These are phyloP conservation scores for Mytilinidion resinicola DNA, from an alignment of 495 filamentous ascomycete species.

Conservation along the genomic window DNA sequence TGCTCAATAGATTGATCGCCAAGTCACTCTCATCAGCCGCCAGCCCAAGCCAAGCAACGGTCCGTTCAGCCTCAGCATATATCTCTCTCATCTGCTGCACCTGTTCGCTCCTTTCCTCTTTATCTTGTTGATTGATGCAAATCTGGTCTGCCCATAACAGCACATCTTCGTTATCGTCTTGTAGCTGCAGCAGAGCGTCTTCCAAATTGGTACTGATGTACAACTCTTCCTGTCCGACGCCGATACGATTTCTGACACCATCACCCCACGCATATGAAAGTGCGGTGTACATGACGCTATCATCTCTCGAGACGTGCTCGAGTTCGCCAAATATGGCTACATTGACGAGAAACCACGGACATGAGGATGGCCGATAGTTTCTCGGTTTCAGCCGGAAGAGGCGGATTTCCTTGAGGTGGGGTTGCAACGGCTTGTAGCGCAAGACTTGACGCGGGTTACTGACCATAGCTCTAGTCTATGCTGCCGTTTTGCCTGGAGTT, in stretches of 20 bases:
- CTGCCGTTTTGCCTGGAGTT: too few relatives aligned
- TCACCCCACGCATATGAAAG: conserved; percentile 15
- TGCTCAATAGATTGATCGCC: background rate
- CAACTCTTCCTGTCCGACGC: background rate
- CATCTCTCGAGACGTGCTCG: background rate
- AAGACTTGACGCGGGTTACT: too few relatives aligned
- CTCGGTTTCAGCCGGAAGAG: too few relatives aligned
- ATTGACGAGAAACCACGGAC: too few relatives aligned
- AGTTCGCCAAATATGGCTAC: background rate
- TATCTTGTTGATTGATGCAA: conserved; percentile 16
- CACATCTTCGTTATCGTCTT: background rate
- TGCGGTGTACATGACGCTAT: background rate
- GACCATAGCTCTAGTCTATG: too few relatives aligned
- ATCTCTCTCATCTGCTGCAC: conserved; percentile 11
- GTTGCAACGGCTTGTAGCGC: too few relatives aligned
- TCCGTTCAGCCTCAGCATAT: background rate
- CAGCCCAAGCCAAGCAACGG: conserved; percentile 9
- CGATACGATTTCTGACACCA: background rate
- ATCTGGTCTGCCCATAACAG: conserved; percentile 11
- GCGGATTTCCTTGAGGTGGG: too few relatives aligned
- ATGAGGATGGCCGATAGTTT: too few relatives aligned
- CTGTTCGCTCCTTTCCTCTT: conserved; percentile 4
- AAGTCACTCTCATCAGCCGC: conserved; percentile 4
- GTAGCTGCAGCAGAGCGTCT: conserved; percentile 1
- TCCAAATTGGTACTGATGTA: conserved; percentile 2